These are phyloP conservation scores for Trametes punicea DNA, from an alignment of 768 basidiomycete genomes.

Conservation along the genomic window DNA sequence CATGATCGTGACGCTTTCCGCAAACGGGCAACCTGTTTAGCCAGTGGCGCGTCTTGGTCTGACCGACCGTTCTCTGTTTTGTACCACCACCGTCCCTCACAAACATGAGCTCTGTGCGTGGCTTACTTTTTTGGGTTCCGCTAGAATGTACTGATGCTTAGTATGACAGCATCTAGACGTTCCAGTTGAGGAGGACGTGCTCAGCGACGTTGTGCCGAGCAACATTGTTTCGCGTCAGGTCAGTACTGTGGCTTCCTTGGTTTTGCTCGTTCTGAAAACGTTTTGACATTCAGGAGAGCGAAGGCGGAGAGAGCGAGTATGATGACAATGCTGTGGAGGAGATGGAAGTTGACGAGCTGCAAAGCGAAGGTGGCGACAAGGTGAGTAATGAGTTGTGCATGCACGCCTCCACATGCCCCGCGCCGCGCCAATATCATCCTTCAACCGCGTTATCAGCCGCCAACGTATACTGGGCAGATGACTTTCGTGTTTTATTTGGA, in stretches of 20 bases:
- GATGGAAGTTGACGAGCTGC: slow-evolving; percentile 28
- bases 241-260: slow-evolving; percentile 20
- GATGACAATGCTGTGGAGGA: slow-evolving; percentile 47
- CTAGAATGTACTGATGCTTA: not conserved
- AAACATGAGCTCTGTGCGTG: slow-evolving; percentile 11
- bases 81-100: slow-evolving; percentile 13
- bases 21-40: slow-evolving; percentile 5
- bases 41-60: slow-evolving; percentile 11
- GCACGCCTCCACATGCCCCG: not conserved
- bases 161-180: slow-evolving; percentile 11
- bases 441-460: not conserved
- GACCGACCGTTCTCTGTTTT: slow-evolving; percentile 8
- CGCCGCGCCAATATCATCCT: slow-evolving; percentile 17
- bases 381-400: slow-evolving; percentile 42
- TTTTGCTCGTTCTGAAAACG: not conserved
- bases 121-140: not conserved
- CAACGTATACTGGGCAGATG: not conserved
- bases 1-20: slow-evolving; percentile 8
- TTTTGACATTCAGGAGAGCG: slow-evolving; percentile 45
- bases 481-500: too few species aligned
- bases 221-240: slow-evolving; percentile 91
- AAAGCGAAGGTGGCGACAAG: slow-evolving; percentile 47
- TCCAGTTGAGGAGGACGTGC: slow-evolving; percentile 68
- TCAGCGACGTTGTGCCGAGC: slow-evolving; percentile 88
- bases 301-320: slow-evolving; percentile 73